These are phyloP conservation scores for Falciphora oryzae DNA, from an alignment of 2,329 filamentous ascomycete species.

Conservation along the genomic window DNA sequence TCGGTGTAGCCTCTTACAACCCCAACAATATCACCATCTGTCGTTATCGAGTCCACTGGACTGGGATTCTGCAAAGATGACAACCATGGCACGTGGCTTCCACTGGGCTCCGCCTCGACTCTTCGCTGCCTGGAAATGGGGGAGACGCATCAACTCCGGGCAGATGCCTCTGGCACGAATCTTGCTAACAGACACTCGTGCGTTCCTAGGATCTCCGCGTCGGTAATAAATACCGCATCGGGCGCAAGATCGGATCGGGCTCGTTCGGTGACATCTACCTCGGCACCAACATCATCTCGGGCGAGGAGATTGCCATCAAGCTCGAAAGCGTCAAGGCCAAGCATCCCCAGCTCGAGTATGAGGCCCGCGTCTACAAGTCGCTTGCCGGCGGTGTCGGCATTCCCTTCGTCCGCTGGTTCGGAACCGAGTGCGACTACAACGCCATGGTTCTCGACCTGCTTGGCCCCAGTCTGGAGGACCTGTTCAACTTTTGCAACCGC, in stretches of 20 bases:
- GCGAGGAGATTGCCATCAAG: constrained; percentile 99
- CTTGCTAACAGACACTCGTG: constrained; percentile 11
- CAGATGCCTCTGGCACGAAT: neutral
- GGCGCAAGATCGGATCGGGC: constrained; percentile 96
- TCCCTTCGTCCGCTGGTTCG: constrained; percentile 98
- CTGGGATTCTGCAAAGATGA: constrained; percentile 33
- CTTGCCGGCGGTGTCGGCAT: constrained; percentile 97
- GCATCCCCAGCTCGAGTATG: constrained; percentile 97
- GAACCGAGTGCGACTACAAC: constrained; percentile 99
- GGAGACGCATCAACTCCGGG: neutral
- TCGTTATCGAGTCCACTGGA: neutral
- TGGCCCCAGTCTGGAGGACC: constrained; percentile 89
- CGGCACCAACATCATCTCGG: constrained; percentile 98
- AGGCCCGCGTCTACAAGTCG: constrained; percentile 85
- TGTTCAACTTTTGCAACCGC: constrained; percentile 99
- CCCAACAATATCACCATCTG: neutral
- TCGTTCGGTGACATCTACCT: constrained; percentile 98
- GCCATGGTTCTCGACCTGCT: constrained; percentile 98
- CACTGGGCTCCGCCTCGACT: neutral
- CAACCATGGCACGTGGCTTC: constrained; percentile 41
- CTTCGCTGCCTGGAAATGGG: neutral
- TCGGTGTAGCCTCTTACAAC: neutral
- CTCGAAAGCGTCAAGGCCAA: constrained; percentile 99
- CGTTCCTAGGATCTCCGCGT: constrained; percentile 81
- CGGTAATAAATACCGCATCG: constrained; percentile 99